Base-by-base conservation (phyloP, 441 rosid species). In the Kokia cookei region DNA sequence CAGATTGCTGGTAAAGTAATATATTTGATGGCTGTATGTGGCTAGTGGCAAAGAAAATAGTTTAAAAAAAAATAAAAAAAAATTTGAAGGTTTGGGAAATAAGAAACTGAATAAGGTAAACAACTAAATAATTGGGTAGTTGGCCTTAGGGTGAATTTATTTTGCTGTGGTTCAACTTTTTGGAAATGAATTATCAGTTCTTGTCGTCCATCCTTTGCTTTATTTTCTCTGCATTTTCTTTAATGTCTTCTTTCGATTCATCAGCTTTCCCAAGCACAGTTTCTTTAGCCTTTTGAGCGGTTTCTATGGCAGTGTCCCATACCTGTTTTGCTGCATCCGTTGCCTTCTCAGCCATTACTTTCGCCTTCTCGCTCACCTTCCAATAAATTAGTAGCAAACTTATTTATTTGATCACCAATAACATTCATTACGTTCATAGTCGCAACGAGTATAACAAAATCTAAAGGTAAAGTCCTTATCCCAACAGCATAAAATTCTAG, bases 301-400 rank as follows among this genome's bases (percentile, higher is more conserved):
- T 64, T 13, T 77, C 82, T 59, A 75, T 77, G 17, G 81, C 83
- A 7, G 85, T 35, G 26, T 58, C 74, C 83, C 77, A 72, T 3
- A 53, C 80, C 15, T 80, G 71, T 72, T 77, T 80, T 14, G 85
- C 83, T 55, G 66, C 62, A 42, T 77, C 73, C 0, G 65, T 59
- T 55, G 62, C 70, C 19, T 45, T 68, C 19, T 67, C 70, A 0
- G 77, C 69, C 37, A 15, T 54, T 32, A 61, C 80, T 51, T 71
- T 66, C 17, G 80, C 17, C 14, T 45, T 71, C 26, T 65, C 76
- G 14, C 13, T 63, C 76, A 45, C n/a, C 80, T 73, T 45, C 22
- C 43, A 32, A 32, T 32, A 5, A 32, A 32, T 32, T 32, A 32
- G 37, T 32, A 5, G 37, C 37, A 32, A 32, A 32, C 6, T 4